Evolutionary conservation across 495 filamentous ascomycete genomes (phyloP), one percentile per base, ranked within the genome.

Genomic region (Lasiosphaeria ovina): DNA sequence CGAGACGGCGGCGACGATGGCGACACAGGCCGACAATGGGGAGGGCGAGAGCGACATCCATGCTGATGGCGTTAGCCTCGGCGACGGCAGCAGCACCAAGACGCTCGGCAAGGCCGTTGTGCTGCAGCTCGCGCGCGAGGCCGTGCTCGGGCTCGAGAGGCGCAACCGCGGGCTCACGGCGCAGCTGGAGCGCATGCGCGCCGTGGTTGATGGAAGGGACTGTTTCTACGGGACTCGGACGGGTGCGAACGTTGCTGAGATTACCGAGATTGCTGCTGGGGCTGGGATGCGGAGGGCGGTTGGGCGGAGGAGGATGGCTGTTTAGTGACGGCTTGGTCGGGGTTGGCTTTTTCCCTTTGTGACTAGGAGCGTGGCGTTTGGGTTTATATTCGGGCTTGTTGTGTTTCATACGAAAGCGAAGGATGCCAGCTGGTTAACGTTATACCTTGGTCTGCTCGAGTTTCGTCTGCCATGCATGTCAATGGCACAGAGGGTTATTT

Each of bases 81-180:
- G 40, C 36, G 47, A 31, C 16, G 57, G 32, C 14, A 6, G 40
- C 36, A 51, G 58, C 3, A 45, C 47, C 52, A 17, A 42, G 38
- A 7, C 50, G 36, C 51, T 62, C 11, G 60, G 62, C 32, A 68
- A 68, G 54, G 59, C 59, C 35, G 16, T 5, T 7, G 6, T 55
- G 53, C 34, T 55, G 4, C 35, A 38, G 11, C 17, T 55, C 33
- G 53, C 65, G 16, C 57, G 59, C 10, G 32, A 54, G 53, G 16
- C 33, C 33, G 6, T 55, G 53, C 34, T 55, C 14, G 31, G 31
- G 11, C 17, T 55, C 33, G 53, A 55, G 17, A 55, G 32, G 53
- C n/a, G 38, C 14, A 55, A 55, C 53, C 10, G 38, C 12, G 10
- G 4, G 17, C 16, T 55, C 35, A 44, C 14, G 53, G 38, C 38